A percentile compares a stretch with the other conserved stretches of the same genome.
phyloP scores from a whole-genome alignment of 2,329 filamentous ascomycete genomes.

The Aureobasidium sp. region DNA sequence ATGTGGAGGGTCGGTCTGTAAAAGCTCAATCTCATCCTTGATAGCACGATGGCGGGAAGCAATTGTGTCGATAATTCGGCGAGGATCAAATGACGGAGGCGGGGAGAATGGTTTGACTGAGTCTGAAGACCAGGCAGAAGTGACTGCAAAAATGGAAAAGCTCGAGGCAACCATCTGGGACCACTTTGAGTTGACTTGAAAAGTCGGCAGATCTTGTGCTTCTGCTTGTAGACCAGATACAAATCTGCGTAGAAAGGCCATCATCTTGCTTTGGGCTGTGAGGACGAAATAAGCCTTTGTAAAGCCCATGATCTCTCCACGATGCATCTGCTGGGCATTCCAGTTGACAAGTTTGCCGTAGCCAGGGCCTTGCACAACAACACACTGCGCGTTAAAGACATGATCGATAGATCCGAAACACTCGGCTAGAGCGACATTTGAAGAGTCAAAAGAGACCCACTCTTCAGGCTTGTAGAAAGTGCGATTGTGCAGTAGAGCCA shows the following conservation, averaged over 20 bases:
- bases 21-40: not conserved
- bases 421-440: conserved; percentile 15
- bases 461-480: conserved; percentile 3
- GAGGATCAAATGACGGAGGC: not conserved
- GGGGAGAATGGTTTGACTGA: not conserved
- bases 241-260: not conserved
- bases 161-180: not conserved
- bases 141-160: not conserved
- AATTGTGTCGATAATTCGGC: not conserved
- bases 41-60: not conserved
- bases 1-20: not conserved
- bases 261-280: not conserved
- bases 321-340: conserved; percentile 15
- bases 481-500: conserved; percentile 18
- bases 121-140: not conserved
- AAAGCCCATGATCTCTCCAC: conserved; percentile 17
- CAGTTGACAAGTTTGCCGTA: conserved; percentile 17
- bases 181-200: not conserved
- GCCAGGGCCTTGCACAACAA: conserved; percentile 13
- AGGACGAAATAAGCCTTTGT: conserved; percentile 13
- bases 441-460: conserved; percentile 19
- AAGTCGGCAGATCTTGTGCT: not conserved
- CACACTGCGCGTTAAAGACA: conserved; percentile 16
- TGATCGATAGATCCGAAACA: not conserved
- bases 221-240: not conserved